phyloP scores from a whole-genome alignment of 2,329 filamentous ascomycete genomes.

The Pseudopyricularia cyperi region DNA sequence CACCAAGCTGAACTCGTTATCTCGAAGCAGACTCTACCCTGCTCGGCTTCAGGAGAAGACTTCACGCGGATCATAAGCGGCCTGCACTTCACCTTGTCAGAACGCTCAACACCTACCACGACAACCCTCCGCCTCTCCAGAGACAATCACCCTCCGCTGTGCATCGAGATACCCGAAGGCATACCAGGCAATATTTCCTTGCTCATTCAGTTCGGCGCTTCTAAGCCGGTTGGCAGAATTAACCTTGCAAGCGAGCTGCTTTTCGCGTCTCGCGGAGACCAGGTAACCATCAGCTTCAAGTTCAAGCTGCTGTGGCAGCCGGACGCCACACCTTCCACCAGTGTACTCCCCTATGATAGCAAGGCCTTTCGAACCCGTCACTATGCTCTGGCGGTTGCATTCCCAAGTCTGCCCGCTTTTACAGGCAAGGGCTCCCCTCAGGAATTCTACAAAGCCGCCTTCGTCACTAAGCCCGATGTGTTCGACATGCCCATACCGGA shows the following conservation, averaged over 20 bases:
- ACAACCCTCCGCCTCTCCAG: neutral
- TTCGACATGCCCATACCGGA: slow-evolving; percentile 26
- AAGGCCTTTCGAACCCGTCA: neutral
- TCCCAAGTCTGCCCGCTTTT: neutral
- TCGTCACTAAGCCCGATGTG: slow-evolving; percentile 40
- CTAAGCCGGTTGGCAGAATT: slow-evolving; percentile 2
- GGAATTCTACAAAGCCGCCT: slow-evolving; percentile 58
- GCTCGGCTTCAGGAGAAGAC: neutral
- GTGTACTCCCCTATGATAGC: too few species aligned
- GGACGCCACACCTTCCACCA: neutral
- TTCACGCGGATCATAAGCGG: neutral
- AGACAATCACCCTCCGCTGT: neutral
- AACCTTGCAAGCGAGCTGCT: neutral
- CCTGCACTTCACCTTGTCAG: neutral
- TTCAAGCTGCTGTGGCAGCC: neutral
- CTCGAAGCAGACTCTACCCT: neutral
- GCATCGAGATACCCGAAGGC: neutral
- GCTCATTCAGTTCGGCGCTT: neutral
- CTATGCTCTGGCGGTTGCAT: too few species aligned
- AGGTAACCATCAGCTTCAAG: neutral
- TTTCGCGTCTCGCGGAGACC: neutral
- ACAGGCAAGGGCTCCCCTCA: slow-evolving; percentile 26
- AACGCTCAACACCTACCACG: neutral
- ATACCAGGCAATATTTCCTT: neutral
- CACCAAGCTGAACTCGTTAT: neutral